Base-by-base conservation (phyloP, 805 yeast genomes). In the Candida maris region DNA sequence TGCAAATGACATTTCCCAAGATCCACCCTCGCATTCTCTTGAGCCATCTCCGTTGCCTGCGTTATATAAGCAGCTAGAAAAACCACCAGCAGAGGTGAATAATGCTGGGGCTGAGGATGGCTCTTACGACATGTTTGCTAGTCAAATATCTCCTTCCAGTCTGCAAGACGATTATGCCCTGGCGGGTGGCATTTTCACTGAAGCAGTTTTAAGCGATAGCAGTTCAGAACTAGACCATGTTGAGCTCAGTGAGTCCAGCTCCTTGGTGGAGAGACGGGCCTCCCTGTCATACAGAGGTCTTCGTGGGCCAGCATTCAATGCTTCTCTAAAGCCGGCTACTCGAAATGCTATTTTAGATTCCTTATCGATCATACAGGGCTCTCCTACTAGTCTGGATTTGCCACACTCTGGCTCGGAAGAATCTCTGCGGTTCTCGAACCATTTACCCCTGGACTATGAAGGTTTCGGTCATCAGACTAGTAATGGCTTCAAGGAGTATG, bases 271-370 rank as follows among this genome's bases (percentile, higher is more conserved):
- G 14, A 40, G 46, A 29, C 49, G 76, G 15, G 59, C 69, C 8
- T 69, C 56, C 6, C 63, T 70, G 70, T 79, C 85, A 2, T 79
- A 78, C 58, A 71, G 71, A 42, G 88, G 88, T 0, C 55, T 81
- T 37, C 69, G 63, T 36, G 84, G 79, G 0, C 81, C 86, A 2
- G 63, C 75, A 2, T 72, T 78, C 44, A 70, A 70, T 27, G 45
- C 56, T 4, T 23, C 52, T 1, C 35, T 58, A 28, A 57, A 52
- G 31, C 47, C 54, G 3, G 44, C 53, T 4, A 51, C 62, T 1
- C 43, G 42, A 30, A 46, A 51, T 28, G 62, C 62, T 2, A 58
- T 58, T 14, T 23, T 57, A 13, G 59, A 56, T 12, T 53, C 62
- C 8, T 31, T 57, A 6, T 43, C 45, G 4, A 37, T 45, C 27